Evolutionary conservation across 768 basidiomycete species (phyloP).

Genomic region (Mycena belliarum): DNA sequence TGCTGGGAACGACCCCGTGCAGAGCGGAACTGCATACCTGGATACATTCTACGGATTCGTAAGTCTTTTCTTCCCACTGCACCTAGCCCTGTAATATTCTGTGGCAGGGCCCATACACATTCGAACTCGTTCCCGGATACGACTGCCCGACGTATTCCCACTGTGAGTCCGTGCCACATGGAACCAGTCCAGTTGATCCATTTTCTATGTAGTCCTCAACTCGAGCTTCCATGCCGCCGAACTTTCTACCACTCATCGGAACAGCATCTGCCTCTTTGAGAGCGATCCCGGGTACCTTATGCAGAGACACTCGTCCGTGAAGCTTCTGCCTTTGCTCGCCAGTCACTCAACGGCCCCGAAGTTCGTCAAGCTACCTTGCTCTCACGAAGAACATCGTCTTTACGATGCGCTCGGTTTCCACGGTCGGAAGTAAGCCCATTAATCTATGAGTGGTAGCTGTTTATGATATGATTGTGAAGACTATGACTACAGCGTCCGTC

Average conservation of each 20-base stretch:
- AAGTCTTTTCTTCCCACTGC: conserved; percentile 7
- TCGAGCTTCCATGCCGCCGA: conserved; percentile 46
- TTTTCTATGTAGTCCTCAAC: conserved; percentile 34
- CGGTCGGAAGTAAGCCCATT: conserved; percentile 19
- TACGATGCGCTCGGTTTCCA: conserved; percentile 25
- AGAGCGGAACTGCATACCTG: conserved; percentile 52
- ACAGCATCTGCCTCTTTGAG: conserved; percentile 58
- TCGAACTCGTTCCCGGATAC: conserved; percentile 53
- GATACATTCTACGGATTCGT: conserved; percentile 32
- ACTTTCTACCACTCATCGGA: conserved; percentile 41
- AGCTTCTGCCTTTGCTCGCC: background rate
- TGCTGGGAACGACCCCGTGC: conserved; percentile 55
- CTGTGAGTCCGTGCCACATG: conserved; percentile 20
- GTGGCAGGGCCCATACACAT: conserved; percentile 46
- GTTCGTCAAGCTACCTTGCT: conserved; percentile 16
- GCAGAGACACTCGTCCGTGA: conserved; percentile 23
- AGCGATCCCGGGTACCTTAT: conserved; percentile 40
- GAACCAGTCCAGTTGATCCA: too few relatives aligned
- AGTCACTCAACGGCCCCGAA: background rate
- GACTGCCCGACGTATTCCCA: conserved; percentile 55
- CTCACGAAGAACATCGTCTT: conserved; percentile 25
- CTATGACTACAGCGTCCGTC: conserved; percentile 20
- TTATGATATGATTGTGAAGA: conserved; percentile 2
- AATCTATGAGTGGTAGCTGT: background rate
- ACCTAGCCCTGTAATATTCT: conserved; percentile 27